Evolutionary conservation across 257 asterid species (phyloP).

Genomic region (Fraxinus anomala): DNA sequence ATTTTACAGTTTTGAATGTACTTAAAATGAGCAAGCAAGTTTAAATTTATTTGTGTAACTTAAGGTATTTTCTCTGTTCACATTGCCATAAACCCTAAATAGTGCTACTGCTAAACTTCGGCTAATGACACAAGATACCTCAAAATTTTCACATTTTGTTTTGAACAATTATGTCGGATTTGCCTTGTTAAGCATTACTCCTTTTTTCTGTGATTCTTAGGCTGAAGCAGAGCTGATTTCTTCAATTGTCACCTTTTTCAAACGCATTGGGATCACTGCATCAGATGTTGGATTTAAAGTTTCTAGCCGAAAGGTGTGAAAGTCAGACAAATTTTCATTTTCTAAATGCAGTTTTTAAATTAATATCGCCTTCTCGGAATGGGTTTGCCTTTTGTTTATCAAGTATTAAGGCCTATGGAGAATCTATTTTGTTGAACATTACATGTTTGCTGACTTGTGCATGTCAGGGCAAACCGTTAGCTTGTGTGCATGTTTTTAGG

Average conservation of each 20-base stretch:
- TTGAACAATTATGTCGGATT: neutral
- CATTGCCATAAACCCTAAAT: neutral
- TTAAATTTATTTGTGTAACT: neutral
- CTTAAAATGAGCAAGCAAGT: neutral
- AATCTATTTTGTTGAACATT: neutral
- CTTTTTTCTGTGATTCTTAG: conserved; percentile 36
- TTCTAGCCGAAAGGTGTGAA: conserved; percentile 88
- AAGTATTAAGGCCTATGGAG: neutral
- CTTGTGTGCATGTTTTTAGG: neutral
- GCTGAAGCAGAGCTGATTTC: conserved; percentile 98
- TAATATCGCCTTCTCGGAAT: neutral
- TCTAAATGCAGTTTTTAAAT: conserved; percentile 1
- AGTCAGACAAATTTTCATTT: conserved; percentile 12
- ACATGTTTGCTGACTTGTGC: neutral
- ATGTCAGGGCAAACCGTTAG: neutral
- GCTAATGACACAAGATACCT: neutral
- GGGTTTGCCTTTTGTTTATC: conserved; percentile 5
- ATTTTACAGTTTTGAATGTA: neutral
- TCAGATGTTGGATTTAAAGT: conserved; percentile 95
- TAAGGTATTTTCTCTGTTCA: neutral
- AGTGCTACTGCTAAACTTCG: neutral
- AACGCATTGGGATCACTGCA: conserved; percentile 91
- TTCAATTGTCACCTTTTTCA: conserved; percentile 85
- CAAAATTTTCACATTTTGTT: neutral
- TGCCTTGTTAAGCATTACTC: neutral